Base-by-base conservation (phyloP, 331 rosid genomes). In the Spiraea crenata region DNA sequence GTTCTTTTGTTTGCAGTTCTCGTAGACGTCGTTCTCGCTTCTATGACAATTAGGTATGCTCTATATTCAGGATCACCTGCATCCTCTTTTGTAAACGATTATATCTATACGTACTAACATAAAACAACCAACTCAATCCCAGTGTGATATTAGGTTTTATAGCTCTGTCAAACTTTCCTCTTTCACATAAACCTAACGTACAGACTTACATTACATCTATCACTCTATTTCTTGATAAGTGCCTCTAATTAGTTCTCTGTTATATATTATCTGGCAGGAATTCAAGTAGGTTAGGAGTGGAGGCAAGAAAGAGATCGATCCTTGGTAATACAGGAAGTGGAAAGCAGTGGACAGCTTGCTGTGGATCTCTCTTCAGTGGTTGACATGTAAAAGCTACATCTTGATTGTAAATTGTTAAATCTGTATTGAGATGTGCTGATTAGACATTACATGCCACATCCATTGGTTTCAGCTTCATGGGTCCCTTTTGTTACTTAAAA, bases 1-100 rank as follows among this genome's bases (percentile, higher is more conserved):
- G 63, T 73, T 80, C 69, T 76, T 76, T 70, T 57, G 44, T 77
- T 78, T 67, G 56, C 91, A 93, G 98, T 77, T 93, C 87, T 3
- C 80, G 83, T 8, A 88, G 93, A 72, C 90, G 87, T 4, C 88
- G 91, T 15, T 86, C 93, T 65, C 96, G 98, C 83, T 87, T 93
- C 84, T 79, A 76, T 54, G 97, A 90, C 85, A 85, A 65, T 79
- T 93, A 88, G 98, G 98, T 88, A 88, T 66, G 90, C 68, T 39
- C 19, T 74, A 63, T 52, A 25, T 49, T 70, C 66, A 44, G 58
- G 67, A 60, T 57, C 47, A 20, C 25, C 52, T 25, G 55, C 67
- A 46, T 48, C 39, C 31, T 41, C 62, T 41, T 74, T 54, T 47
- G 11, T 62, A 25, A 49, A 41, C 16, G 63, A 42, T 14, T 8